These are phyloP conservation scores for Scutellaria barbata DNA, from an alignment of 257 asterid species.

Conservation along the genomic window DNA sequence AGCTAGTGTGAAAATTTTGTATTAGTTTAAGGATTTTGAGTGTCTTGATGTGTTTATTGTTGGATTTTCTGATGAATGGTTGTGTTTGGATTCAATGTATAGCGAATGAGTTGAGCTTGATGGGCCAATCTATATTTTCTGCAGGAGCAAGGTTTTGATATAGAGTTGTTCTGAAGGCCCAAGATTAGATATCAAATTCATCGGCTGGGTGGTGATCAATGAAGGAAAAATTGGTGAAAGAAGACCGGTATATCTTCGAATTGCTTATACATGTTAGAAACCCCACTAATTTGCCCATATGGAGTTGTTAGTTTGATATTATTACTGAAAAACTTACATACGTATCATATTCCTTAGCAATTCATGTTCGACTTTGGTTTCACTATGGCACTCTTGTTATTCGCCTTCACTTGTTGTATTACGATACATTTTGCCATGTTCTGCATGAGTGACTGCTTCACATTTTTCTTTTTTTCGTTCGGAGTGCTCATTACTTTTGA, in stretches of 20 bases:
- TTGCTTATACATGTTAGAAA: conserved; percentile 41
- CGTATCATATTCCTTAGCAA: conserved; percentile 23
- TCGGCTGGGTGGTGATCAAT: conserved; percentile 35
- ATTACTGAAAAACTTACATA: conserved; percentile 24
- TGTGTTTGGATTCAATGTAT: conserved; percentile 20
- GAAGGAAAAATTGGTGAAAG: conserved; percentile 35
- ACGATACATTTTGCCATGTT: conserved; percentile 21
- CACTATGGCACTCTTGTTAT: conserved; percentile 21
- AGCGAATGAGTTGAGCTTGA: conserved; percentile 30
- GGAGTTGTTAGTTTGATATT: conserved; percentile 28
- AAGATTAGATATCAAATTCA: conserved; percentile 23
- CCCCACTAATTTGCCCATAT: conserved; percentile 27
- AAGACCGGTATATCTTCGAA: conserved; percentile 27
- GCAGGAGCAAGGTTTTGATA: conserved; percentile 90
- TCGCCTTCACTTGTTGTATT: conserved; percentile 22
- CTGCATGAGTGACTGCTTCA: conserved; percentile 22
- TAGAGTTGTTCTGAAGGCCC: conserved; percentile 48
- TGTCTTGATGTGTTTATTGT: neutral
- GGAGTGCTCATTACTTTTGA: conserved; percentile 29
- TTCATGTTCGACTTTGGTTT: neutral
- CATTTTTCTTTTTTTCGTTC: neutral
- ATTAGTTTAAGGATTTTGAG: neutral
- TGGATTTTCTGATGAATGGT: neutral
- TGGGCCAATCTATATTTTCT: conserved; percentile 35
- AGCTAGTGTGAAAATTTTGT: neutral